These are phyloP conservation scores for Bruguiera hainesii DNA, from an alignment of 441 rosid genomes.

Conservation along the genomic window DNA sequence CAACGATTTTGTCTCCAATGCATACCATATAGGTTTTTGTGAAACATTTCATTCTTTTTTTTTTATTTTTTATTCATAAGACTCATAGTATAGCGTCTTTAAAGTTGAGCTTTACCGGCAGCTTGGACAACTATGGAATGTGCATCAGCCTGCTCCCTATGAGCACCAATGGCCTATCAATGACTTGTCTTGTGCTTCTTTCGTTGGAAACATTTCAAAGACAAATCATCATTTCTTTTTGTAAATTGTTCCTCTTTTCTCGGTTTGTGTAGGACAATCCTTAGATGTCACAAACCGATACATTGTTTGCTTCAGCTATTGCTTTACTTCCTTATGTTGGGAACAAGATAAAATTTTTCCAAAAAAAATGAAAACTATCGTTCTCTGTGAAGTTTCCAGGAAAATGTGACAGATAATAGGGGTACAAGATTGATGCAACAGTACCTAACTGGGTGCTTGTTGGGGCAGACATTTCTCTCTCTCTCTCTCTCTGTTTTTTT, in stretches of 20 bases:
- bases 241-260: conserved; percentile 1
- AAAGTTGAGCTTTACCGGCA: conserved; percentile 18
- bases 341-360: conserved; percentile 3
- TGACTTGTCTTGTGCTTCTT: conserved; percentile 3
- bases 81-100: conserved; percentile 7
- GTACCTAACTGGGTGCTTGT: conserved; percentile 47
- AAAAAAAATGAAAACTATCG: conserved; percentile 8
- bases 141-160: conserved; percentile 30
- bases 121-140: conserved; percentile 18
- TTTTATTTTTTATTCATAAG: neutral
- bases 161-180: conserved; percentile 13
- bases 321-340: neutral
- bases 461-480: conserved; percentile 53
- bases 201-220: conserved; percentile 14
- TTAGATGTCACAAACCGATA: too few relatives aligned
- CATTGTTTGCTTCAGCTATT: neutral
- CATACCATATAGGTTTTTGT: neutral
- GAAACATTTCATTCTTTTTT: neutral
- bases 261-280: neutral
- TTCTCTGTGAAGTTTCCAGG: conserved; percentile 29
- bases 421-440: conserved; percentile 43
- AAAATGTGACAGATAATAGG: conserved; percentile 14
- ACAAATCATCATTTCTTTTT: neutral
- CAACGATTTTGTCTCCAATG: conserved; percentile 20
- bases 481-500: neutral